phyloP scores from a whole-genome alignment of 148 eudicot species.

The Salicornia ramosissima region DNA sequence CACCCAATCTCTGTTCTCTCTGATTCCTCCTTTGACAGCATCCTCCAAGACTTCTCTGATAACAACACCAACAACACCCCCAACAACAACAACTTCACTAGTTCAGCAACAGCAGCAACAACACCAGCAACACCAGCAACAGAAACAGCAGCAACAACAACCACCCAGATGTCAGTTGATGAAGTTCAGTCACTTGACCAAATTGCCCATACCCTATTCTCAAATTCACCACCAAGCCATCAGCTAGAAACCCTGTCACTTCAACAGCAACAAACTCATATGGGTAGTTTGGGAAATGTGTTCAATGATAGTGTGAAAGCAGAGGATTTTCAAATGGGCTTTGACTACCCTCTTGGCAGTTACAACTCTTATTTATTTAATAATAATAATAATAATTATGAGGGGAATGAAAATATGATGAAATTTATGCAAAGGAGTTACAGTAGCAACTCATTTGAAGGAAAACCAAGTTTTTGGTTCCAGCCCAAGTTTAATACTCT shows the following conservation, averaged over 20 bases:
- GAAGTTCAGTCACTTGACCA: constrained; percentile 41
- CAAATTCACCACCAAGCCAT: constrained; percentile 64
- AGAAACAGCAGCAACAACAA: background rate
- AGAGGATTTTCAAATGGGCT: constrained; percentile 45
- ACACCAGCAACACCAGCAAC: constrained; percentile 1
- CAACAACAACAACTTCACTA: background rate
- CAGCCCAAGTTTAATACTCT: constrained; percentile 46
- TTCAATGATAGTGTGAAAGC: constrained; percentile 44
- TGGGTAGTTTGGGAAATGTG: constrained; percentile 27
- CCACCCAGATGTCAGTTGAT: constrained; percentile 23
- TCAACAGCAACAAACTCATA: constrained; percentile 33
- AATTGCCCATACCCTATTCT: constrained; percentile 40
- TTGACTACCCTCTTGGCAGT: constrained; percentile 26
- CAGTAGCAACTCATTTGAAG: constrained; percentile 56
- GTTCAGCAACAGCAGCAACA: background rate
- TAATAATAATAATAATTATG: constrained; percentile 28
- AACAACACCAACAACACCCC: constrained; percentile 10
- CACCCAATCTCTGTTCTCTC: constrained; percentile 47
- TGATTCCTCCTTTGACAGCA: constrained; percentile 48
- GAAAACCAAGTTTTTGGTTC: constrained; percentile 30
- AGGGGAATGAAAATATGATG: constrained; percentile 33
- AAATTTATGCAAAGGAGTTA: constrained; percentile 65
- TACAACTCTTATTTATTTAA: constrained; percentile 18
- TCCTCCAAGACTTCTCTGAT: constrained; percentile 43
- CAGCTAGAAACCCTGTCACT: constrained; percentile 47